Conservation (phyloP, 1,139 yeast genomes). For the Arxiozyma heterogenica region DNA sequence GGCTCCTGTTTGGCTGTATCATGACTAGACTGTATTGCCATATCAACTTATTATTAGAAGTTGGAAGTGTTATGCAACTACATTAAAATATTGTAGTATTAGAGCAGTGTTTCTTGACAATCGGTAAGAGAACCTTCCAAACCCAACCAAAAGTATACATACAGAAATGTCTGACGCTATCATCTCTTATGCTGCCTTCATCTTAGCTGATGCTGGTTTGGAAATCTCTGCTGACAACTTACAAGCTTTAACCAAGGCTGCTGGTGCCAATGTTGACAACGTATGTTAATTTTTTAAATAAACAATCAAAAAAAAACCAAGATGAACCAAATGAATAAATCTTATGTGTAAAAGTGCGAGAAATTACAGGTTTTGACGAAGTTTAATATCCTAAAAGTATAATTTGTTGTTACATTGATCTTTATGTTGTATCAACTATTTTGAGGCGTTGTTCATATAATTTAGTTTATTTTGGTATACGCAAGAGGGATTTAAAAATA, state of each 20-base stretch:
- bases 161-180: constrained; percentile 44
- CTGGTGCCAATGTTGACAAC: constrained; percentile 78
- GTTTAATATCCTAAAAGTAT: not conserved
- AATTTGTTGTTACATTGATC: not conserved
- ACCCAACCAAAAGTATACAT: constrained; percentile 6
- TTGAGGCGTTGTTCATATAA: not conserved
- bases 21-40: not conserved
- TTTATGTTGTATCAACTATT: no score
- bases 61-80: no score
- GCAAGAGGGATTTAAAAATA: not conserved
- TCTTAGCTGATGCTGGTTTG: constrained; percentile 94
- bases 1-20: not conserved
- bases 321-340: not conserved
- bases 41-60: not conserved
- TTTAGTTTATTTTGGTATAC: no score
- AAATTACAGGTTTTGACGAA: no score
- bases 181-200: constrained; percentile 74
- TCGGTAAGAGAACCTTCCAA: not conserved
- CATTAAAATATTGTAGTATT: no score
- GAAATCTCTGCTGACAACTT: constrained; percentile 93
- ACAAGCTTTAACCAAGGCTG: constrained; percentile 74
- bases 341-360: not conserved
- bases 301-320: not conserved
- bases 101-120: not conserved
- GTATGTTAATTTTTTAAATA: constrained; percentile 30